Conservation (phyloP, 306 rosid species). For the Luffa acutangula region DNA sequence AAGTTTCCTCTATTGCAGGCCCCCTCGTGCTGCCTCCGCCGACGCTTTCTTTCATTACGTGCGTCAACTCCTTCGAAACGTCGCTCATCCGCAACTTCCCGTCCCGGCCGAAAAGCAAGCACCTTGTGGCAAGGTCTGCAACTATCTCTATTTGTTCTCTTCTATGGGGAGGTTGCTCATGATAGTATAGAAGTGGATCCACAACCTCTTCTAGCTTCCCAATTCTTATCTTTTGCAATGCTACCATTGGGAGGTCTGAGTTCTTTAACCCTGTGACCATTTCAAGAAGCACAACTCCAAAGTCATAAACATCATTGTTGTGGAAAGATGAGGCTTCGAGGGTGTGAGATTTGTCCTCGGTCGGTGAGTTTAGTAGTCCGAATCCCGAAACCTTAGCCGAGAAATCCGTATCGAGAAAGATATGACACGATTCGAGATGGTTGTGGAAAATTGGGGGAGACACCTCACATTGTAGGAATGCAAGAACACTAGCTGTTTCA, state of each 20-base stretch:
- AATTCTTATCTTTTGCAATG: conserved; percentile 49
- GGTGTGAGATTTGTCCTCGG: conserved; percentile 22
- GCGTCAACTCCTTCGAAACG: conserved; percentile 53
- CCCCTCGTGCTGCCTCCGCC: conserved; percentile 44
- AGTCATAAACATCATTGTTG: conserved; percentile 64
- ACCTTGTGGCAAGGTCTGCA: conserved; percentile 91
- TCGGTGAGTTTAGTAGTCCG: conserved; percentile 25
- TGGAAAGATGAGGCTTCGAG: conserved; percentile 17
- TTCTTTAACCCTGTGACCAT: conserved; percentile 64
- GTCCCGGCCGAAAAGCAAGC: conserved; percentile 68
- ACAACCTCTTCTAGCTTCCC: conserved; percentile 77
- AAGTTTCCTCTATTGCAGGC: conserved; percentile 68
- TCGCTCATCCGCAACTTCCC: conserved; percentile 76
- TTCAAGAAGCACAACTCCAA: conserved; percentile 73
- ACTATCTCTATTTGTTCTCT: conserved; percentile 63
- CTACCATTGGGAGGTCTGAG: conserved; percentile 42
- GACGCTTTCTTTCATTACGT: conserved; percentile 34
- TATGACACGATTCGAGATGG: conserved; percentile 49
- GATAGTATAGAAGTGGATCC: conserved; percentile 62
- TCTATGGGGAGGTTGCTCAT: conserved; percentile 43
- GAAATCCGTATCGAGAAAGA: conserved; percentile 49
- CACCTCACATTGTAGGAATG: conserved; percentile 59
- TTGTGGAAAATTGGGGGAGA: conserved; percentile 79
- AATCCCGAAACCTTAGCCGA: conserved; percentile 68
- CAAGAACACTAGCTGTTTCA: conserved; percentile 58